Percentiles rank a stretch among this genome's conserved stretches.
Evolutionary conservation across 768 basidiomycete genomes (phyloP).

Genomic region (Hemileccinum rubropunctum): DNA sequence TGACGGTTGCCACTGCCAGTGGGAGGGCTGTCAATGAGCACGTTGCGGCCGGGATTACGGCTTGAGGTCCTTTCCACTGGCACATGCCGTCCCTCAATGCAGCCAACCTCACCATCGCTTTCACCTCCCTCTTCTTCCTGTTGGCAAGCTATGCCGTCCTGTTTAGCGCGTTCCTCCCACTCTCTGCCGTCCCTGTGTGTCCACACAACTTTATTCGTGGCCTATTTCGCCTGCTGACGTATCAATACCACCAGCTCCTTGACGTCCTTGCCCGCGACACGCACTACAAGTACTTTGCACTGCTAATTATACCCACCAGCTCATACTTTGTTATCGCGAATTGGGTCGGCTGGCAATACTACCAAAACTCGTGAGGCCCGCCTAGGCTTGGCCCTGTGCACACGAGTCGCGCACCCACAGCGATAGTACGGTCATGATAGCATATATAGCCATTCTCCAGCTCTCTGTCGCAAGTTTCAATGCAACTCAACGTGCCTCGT

Average conservation of each 20-base stretch:
- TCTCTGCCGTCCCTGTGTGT: conserved; percentile 51
- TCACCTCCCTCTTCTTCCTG: conserved; percentile 52
- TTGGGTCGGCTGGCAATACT: conserved; percentile 99
- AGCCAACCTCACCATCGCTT: conserved; percentile 48
- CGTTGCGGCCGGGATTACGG: conserved; percentile 30
- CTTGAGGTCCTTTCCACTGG: conserved; percentile 14
- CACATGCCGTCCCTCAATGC: conserved; percentile 31
- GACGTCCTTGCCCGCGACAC: conserved; percentile 65
- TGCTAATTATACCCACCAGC: conserved; percentile 77
- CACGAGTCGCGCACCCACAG: conserved; percentile 7
- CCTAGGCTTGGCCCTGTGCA: not conserved
- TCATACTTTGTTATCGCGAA: conserved; percentile 95
- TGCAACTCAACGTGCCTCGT: conserved; percentile 25
- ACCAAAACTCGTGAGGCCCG: conserved; percentile 72
- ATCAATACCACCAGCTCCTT: conserved; percentile 46
- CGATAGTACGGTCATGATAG: not conserved
- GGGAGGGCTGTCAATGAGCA: conserved; percentile 7
- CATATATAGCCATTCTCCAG: conserved; percentile 4
- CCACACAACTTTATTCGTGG: not conserved
- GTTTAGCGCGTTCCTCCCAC: conserved; percentile 61
- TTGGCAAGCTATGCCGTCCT: conserved; percentile 62
- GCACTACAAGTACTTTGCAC: conserved; percentile 87
- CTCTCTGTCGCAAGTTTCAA: conserved; percentile 2
- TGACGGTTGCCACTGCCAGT: too few species aligned
- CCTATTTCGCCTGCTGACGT: conserved; percentile 18